These are phyloP conservation scores for Ilex asprella DNA, from an alignment of 257 asterid species.

Conservation along the genomic window DNA sequence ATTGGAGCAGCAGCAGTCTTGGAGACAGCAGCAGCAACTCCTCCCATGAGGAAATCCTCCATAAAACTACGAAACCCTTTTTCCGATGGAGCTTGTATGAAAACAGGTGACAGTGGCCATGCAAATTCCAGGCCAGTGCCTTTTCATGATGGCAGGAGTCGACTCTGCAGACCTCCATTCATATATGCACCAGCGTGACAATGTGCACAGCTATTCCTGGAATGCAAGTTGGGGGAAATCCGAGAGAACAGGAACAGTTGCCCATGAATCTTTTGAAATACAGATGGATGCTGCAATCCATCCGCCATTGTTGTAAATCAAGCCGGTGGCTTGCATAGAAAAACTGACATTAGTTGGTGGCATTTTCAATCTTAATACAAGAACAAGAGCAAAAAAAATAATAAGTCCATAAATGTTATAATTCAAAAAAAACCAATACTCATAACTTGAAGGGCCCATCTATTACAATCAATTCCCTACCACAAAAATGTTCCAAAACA, in stretches of 20 bases:
- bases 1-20: constrained; percentile 78
- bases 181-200: constrained; percentile 30
- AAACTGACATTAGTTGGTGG: constrained; percentile 2
- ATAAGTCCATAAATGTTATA: too few species aligned
- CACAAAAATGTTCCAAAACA: too few species aligned
- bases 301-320: constrained; percentile 42
- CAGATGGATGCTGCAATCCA: constrained; percentile 21
- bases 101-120: constrained; percentile 31
- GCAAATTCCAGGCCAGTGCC: constrained; percentile 21
- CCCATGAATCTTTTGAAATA: constrained; percentile 33
- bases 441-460: too few species aligned
- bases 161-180: constrained; percentile 35
- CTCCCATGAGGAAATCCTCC: constrained; percentile 83
- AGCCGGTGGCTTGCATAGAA: constrained; percentile 22
- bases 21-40: constrained; percentile 76
- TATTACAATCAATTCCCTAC: too few species aligned
- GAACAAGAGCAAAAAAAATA: too few species aligned
- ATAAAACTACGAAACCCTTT: constrained; percentile 37
- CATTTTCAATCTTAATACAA: neutral
- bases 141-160: constrained; percentile 19
- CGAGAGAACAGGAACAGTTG: constrained; percentile 32
- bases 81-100: constrained; percentile 44
- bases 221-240: constrained; percentile 30
- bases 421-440: too few species aligned
- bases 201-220: constrained; percentile 27